Evolutionary conservation across 2,329 filamentous ascomycete genomes (phyloP), one percentile per base, ranked within the genome.

Genomic region (Ceratocystis alfenasii): DNA sequence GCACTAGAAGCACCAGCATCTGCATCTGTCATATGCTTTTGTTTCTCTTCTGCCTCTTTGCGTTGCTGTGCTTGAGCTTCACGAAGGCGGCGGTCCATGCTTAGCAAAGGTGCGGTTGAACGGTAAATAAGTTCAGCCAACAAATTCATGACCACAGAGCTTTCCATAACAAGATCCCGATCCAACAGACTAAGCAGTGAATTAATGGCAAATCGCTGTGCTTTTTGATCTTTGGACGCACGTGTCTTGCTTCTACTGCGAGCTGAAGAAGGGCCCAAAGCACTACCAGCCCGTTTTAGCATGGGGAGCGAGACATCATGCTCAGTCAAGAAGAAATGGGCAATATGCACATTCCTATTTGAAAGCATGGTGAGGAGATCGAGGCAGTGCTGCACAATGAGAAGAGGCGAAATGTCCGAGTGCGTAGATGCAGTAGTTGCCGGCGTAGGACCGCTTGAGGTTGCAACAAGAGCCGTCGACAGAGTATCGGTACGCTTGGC

Each of bases 321-420:
- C 74, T 99, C 94, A 0, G 89, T 95, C 66, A 99, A 77, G 81
- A 99, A 99, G 73, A 97, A 89, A 69, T 87, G 90, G 45, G 91
- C 85, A 63, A 97, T 88, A 72, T 95, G 90, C 44, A 86, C 85
- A 71, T 95, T 96, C 74, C 89, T 89, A 68, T 87, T 84, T 15
- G 89, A 90, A 25, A 99, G 81, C 71, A 91, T 90, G 55, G 89
- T 88, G 10, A 99, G 81, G 1, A 94, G 85, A 69, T 88, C 87
- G 46, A 99, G 81, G 72, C 94, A 97, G 75, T 99, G 95, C 74
- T 97, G 93, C 7, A 97, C 91, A 64, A 99, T 90, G 78, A 96
- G 85, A 53, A 97, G 82, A 12, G 95, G 95, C 3, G 94, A 97
- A 53, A 95, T 88, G 72, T 97, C 94, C 4, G 89, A 89, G 74